Conservation (phyloP, 352 stramenopile genomes). For the Phytophthora ohioensis region DNA sequence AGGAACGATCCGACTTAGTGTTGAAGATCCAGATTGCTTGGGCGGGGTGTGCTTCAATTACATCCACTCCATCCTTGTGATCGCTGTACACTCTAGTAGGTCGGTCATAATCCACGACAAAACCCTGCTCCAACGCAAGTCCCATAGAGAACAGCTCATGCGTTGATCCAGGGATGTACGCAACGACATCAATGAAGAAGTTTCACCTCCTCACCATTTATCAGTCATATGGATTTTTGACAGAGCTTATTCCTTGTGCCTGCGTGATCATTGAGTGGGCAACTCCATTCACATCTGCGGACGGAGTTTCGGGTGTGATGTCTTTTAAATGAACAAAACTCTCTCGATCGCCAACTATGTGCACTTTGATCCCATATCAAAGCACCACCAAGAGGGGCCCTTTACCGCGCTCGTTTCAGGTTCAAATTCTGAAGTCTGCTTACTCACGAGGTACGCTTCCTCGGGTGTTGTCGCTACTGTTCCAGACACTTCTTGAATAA, state of each 20-base stretch:
- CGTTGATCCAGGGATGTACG: neutral
- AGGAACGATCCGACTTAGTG: neutral
- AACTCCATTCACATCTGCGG: conserved; percentile 8
- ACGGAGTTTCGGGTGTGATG: conserved; percentile 1
- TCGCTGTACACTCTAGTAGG: neutral
- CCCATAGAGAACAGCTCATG: conserved; percentile 12
- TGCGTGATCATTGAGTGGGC: conserved; percentile 1
- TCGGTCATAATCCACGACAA: conserved; percentile 1
- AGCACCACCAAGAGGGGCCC: neutral
- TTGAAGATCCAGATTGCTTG: conserved; percentile 12
- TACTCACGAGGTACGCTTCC: neutral
- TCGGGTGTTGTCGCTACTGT: neutral
- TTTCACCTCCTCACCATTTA: neutral
- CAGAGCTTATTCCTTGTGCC: neutral
- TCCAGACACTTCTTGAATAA: conserved; percentile 3
- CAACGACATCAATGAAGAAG: conserved; percentile 4
- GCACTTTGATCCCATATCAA: conserved; percentile 14
- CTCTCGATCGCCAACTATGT: neutral
- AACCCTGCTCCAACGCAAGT: conserved; percentile 7
- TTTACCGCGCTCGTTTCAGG: too few species aligned
- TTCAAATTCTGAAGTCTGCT: too few species aligned
- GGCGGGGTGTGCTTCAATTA: neutral
- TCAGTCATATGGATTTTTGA: neutral
- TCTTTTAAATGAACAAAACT: conserved; percentile 8
- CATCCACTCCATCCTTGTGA: neutral